A percentile compares a stretch with the other conserved stretches of the same genome.
Conservation (phyloP, 352 stramenopile species). For the Globisporangium apiculatum region DNA sequence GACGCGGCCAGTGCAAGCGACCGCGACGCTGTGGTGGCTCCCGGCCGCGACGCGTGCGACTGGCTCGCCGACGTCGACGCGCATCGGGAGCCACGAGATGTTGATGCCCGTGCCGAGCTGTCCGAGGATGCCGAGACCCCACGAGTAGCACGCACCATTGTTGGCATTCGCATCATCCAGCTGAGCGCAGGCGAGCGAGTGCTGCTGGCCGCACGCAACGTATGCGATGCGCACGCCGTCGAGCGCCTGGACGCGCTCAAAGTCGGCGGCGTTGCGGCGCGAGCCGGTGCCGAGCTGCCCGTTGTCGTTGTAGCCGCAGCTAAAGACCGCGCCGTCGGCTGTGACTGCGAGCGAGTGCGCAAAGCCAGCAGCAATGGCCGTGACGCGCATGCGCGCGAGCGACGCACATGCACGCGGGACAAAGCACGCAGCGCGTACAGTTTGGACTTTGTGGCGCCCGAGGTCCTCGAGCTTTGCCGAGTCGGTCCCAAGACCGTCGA, state of each 20-base stretch:
- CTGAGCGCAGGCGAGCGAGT: constrained; percentile 57
- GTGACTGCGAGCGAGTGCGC: constrained; percentile 64
- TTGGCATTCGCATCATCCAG: constrained; percentile 10
- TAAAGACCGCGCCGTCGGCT: constrained; percentile 44
- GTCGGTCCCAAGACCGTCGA: constrained; percentile 19
- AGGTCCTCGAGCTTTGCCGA: constrained; percentile 15
- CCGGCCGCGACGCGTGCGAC: constrained; percentile 53
- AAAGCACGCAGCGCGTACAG: constrained; percentile 43
- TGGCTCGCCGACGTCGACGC: constrained; percentile 43
- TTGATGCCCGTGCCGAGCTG: constrained; percentile 61
- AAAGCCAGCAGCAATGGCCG: constrained; percentile 54
- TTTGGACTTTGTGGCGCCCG: constrained; percentile 40
- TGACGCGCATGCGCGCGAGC: constrained; percentile 40
- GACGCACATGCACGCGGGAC: constrained; percentile 32
- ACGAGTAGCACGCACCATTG: constrained; percentile 56
- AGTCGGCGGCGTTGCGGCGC: constrained; percentile 56
- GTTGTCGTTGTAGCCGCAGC: constrained; percentile 83
- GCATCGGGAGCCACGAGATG: constrained; percentile 55
- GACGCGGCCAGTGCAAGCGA: constrained; percentile 43
- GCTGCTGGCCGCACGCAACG: constrained; percentile 67
- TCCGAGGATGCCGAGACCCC: constrained; percentile 66
- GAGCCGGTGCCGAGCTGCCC: constrained; percentile 64
- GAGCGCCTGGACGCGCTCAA: constrained; percentile 41
- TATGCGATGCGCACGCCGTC: constrained; percentile 44
- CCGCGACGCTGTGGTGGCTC: constrained; percentile 71